A percentile compares a stretch with the other conserved stretches of the same genome.
These are phyloP conservation scores for Globisporangium megalacanthum DNA, from an alignment of 352 stramenopile genomes.

Conservation along the genomic window DNA sequence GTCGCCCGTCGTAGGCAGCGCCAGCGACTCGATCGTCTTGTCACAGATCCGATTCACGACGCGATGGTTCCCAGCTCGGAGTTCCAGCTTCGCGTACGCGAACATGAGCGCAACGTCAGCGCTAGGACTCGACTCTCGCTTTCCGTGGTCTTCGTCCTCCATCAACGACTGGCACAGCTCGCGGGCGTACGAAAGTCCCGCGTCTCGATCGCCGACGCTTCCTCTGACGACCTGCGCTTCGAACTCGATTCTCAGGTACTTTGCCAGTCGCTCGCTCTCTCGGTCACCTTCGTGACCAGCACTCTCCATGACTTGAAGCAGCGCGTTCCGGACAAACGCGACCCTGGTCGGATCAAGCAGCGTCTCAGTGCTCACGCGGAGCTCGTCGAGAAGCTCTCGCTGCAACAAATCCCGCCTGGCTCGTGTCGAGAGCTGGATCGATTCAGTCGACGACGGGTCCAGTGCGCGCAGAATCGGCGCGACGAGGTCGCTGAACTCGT, in stretches of 20 bases:
- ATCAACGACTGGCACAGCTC: constrained; percentile 32
- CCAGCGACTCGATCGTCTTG: constrained; percentile 37
- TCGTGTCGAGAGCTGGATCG: constrained; percentile 23
- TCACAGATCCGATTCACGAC: constrained; percentile 52
- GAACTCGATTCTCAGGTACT: constrained; percentile 48
- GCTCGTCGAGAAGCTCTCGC: constrained; percentile 14
- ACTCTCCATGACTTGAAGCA: constrained; percentile 21
- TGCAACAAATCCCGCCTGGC: constrained; percentile 24
- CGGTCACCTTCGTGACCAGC: constrained; percentile 15
- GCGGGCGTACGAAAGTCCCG: constrained; percentile 15
- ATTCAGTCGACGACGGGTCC: constrained; percentile 14
- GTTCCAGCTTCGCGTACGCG: constrained; percentile 53
- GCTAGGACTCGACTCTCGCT: background rate
- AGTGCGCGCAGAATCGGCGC: constrained; percentile 41
- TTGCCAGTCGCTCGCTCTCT: constrained; percentile 12
- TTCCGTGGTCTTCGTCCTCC: background rate
- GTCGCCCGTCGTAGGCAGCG: constrained; percentile 2
- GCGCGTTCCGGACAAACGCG: constrained; percentile 34
- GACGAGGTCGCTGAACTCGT: constrained; percentile 29
- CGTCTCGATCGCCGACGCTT: background rate
- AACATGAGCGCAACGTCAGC: constrained; percentile 27
- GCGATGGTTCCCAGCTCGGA: constrained; percentile 30
- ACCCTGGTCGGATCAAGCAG: constrained; percentile 34
- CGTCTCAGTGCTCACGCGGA: constrained; percentile 18
- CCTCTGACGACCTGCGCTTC: constrained; percentile 22